These are phyloP conservation scores for Verticillium nubilum DNA, from an alignment of 2,329 filamentous ascomycete species.

Conservation along the genomic window DNA sequence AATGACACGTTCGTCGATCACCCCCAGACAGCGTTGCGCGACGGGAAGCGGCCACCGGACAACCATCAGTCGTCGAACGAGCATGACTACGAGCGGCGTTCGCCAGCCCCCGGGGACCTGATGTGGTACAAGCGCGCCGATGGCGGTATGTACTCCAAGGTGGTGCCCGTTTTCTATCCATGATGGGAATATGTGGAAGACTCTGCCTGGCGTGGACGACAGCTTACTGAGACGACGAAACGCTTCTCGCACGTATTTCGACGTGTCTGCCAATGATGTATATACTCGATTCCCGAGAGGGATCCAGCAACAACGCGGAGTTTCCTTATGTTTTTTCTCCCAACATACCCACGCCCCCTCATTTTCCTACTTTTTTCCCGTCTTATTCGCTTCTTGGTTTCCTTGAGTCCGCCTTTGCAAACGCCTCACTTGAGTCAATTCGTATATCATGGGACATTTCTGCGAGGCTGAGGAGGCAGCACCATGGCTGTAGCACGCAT, in stretches of 20 bases:
- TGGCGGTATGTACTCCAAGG: slow-evolving; percentile 17
- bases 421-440: background rate
- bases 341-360: background rate
- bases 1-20: slow-evolving; percentile 10
- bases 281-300: background rate
- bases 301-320: background rate
- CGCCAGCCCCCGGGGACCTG: too few relatives aligned
- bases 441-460: background rate
- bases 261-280: background rate
- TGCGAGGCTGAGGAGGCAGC: background rate
- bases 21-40: slow-evolving; percentile 25
- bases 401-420: background rate
- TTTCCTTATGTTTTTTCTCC: background rate
- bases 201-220: background rate
- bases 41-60: slow-evolving; percentile 31
- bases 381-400: background rate
- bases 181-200: background rate
- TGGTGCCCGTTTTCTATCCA: background rate
- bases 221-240: background rate
- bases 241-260: background rate
- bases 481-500: background rate
- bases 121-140: slow-evolving; percentile 27
- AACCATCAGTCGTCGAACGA: slow-evolving; percentile 16
- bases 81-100: background rate
- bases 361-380: background rate